Percentiles rank a stretch among this genome's conserved stretches.
Conservation (phyloP, 1,139 yeast species). For the Chernovozyma sophiae-reginae region DNA sequence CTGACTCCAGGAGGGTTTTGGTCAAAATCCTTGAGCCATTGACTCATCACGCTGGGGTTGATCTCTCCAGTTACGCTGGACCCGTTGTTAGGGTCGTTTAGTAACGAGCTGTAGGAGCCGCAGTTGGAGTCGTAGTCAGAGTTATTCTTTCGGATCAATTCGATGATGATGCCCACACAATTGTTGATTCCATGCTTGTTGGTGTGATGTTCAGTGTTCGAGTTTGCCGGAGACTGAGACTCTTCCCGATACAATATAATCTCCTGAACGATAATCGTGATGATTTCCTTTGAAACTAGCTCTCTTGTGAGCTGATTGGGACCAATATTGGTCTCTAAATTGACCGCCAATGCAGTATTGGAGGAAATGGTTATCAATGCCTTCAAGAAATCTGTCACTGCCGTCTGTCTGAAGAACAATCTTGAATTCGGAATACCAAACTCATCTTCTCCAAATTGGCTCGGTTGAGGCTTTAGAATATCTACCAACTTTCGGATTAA, state of each 20-base stretch:
- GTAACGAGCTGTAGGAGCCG: slow-evolving; percentile 35
- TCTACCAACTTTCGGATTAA: slow-evolving; percentile 51
- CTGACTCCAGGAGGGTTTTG: slow-evolving; percentile 46
- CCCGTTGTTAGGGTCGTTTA: slow-evolving; percentile 12
- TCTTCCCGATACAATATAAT: slow-evolving; percentile 39
- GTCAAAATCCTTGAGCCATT: slow-evolving; percentile 46
- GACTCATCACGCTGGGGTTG: slow-evolving; percentile 41
- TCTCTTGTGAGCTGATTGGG: slow-evolving; percentile 45
- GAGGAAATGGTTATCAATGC: slow-evolving; percentile 93
- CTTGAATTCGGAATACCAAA: slow-evolving; percentile 27
- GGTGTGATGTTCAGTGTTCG: slow-evolving; percentile 14
- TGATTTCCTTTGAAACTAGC: slow-evolving; percentile 35
- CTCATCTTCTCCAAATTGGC: slow-evolving; percentile 22
- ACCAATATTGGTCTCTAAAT: slow-evolving; percentile 45
- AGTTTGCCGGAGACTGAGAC: too few species aligned
- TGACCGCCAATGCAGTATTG: slow-evolving; percentile 46
- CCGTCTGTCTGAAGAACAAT: slow-evolving; percentile 70
- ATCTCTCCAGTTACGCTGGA: slow-evolving; percentile 30
- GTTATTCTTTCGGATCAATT: slow-evolving; percentile 43
- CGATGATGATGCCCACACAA: slow-evolving; percentile 46
- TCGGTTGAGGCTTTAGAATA: slow-evolving; percentile 43
- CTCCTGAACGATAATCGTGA: slow-evolving; percentile 36
- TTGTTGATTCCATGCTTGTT: slow-evolving; percentile 47
- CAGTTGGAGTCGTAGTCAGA: slow-evolving; percentile 47
- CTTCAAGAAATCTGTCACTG: slow-evolving; percentile 92